Base-by-base conservation (phyloP, 1,284 basidiomycete genomes). In the Anthracocystis panici-leucophaei region DNA sequence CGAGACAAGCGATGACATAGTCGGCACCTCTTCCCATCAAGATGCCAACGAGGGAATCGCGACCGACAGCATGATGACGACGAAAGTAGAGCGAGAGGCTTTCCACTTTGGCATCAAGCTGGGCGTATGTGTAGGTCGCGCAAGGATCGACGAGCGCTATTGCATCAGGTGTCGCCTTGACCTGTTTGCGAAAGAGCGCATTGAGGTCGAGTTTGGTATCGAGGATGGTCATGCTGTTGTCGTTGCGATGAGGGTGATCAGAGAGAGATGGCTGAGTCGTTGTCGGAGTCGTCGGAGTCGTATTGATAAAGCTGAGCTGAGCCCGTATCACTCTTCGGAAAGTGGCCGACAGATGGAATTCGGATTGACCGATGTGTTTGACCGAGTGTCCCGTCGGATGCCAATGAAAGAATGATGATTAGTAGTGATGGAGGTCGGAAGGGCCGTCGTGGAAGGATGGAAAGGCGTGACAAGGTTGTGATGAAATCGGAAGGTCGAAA, bases 1-100 rank as follows among this genome's bases (percentile, higher is more conserved):
- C 83, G 27, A 84, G 75, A 46, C 77, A 74, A 18, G 83, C 81
- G 52, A 84, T 76, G 38, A 84, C 83, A 65, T 84, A 83, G 64
- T 84, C 82, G 12, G 83, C 83, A 45, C 83, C 64, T 16, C 79
- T 52, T 6, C 53, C 65, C 73, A 84, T 73, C 49, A 84, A 78
- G 50, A 84, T 75, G 25, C 83, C 83, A 29, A 84, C 81, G 16
- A 84, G 75, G 8, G 57, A 63, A 45, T 82, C 81, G 40, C 76
- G 65, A 41, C 59, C 56, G 33, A 82, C 82, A 10, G 62, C 63
- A 68, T 84, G 65, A 16, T 76, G 58, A 9, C 44, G 23, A 38
- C 76, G 77, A 23, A 84, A 65, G 59, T 65, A 50, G 44, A 65
- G 41, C 11, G 83, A 78, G 23, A 84, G 72, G 27, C 44, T 51